Conservation (phyloP, 78 protist species). For the Isochrysis galbana region DNA sequence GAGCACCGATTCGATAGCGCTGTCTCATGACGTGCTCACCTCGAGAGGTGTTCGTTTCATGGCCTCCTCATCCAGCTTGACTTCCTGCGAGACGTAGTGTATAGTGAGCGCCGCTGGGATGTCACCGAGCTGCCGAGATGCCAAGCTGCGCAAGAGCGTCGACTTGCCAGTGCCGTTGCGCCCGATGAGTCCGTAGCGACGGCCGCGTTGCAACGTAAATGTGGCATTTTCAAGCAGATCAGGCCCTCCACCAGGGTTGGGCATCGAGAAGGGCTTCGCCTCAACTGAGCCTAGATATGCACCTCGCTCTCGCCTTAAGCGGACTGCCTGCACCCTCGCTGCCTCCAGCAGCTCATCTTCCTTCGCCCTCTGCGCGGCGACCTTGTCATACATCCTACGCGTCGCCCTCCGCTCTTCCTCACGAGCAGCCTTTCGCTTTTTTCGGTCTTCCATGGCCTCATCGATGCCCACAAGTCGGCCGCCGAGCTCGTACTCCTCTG, state of each 20-base stretch:
- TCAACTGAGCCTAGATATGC: neutral
- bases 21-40: neutral
- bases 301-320: neutral
- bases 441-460: neutral
- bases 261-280: neutral
- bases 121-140: constrained; percentile 58
- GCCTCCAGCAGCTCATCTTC: neutral
- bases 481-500: neutral
- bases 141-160: constrained; percentile 82
- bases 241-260: constrained; percentile 32
- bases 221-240: constrained; percentile 2
- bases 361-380: constrained; percentile 8
- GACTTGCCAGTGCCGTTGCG: constrained; percentile 91
- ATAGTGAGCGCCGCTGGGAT: constrained; percentile 68
- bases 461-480: constrained; percentile 11
- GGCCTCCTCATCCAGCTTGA: neutral
- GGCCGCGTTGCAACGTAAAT: constrained; percentile 17
- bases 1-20: neutral
- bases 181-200: constrained; percentile 89
- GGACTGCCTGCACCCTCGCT: neutral
- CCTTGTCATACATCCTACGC: neutral
- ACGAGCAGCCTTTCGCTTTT: neutral
- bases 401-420: neutral
- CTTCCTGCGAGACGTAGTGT: constrained; percentile 84
- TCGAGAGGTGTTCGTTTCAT: neutral